These are phyloP conservation scores for Sporopachydermia quercuum DNA, from an alignment of 805 yeast species.

Conservation along the genomic window DNA sequence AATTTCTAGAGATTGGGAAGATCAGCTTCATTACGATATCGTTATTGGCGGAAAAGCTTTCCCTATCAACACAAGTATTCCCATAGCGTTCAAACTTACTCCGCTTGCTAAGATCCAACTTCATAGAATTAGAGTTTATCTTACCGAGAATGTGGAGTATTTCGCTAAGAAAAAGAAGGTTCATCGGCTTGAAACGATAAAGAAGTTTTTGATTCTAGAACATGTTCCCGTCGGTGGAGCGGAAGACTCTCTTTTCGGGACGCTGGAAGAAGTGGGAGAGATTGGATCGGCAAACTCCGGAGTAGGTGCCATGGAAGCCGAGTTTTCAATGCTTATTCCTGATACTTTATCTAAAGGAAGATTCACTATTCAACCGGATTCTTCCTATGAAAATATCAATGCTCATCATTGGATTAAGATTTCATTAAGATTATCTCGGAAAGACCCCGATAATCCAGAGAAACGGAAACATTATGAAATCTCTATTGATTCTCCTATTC, in stretches of 20 bases:
- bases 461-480: constrained; percentile 82
- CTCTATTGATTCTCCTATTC: constrained; percentile 88
- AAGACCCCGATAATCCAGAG: constrained; percentile 28
- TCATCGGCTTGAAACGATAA: constrained; percentile 83
- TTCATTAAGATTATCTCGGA: constrained; percentile 60
- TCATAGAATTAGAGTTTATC: constrained; percentile 71
- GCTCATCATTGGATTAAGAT: constrained; percentile 94
- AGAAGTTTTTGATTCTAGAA: constrained; percentile 67
- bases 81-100: constrained; percentile 67
- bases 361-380: constrained; percentile 61
- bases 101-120: constrained; percentile 80
- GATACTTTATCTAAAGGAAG: constrained; percentile 39
- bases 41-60: constrained; percentile 82
- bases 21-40: constrained; percentile 77
- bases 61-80: constrained; percentile 69
- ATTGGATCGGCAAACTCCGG: constrained; percentile 1
- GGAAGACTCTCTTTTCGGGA: constrained; percentile 9
- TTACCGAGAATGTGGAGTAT: constrained; percentile 85
- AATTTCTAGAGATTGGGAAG: constrained; percentile 87
- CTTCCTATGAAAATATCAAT: constrained; percentile 64
- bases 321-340: constrained; percentile 79
- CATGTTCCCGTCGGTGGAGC: constrained; percentile 24
- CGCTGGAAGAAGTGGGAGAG: constrained; percentile 7
- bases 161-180: constrained; percentile 76
- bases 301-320: constrained; percentile 46